Evolutionary conservation across 768 basidiomycete genomes (phyloP), one percentile per base, ranked within the genome.

Genomic region (Lyophyllum atratum): DNA sequence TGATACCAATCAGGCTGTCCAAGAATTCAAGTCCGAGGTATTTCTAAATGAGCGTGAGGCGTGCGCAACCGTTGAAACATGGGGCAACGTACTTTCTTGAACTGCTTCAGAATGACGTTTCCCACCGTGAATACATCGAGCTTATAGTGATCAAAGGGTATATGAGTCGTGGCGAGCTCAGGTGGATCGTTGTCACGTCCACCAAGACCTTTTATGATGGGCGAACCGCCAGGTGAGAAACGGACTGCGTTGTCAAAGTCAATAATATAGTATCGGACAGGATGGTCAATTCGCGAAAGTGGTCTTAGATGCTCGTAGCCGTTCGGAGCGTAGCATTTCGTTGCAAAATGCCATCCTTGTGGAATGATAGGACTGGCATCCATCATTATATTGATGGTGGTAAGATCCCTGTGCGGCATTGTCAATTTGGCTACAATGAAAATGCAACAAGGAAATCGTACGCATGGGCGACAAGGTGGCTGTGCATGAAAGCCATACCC

Each of bases 261-360:
- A 43, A 76, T 66, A 42, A 75, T 74, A 43, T 71, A 71, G 60
- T 78, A 78, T 7, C 71, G 68, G 7, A 78, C 74, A 4, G 75
- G 68, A 42, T 70, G 59, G 29, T 71, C 68, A n/a, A 70, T 70
- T 25, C 75, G 67, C 2, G 70, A 59, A 10, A 72, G 58, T 0
- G 72, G 70, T 14, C 51, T 44, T 14, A 74, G 49, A 2, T 63
- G 57, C 0, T 68, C 63, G 17, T 71, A 59, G 1, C 68, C 73
- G 52, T 76, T 74, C 0, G 66, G 66, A 15, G 74, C 61, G 31
- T 54, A 67, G 40, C 69, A 61, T 49, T 67, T 62, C 1, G 68
- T 62, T 10, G 73, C 70, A 45, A 71, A 71, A 56, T 73, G 74
- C 72, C 71, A 74, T 15, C 72, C 73, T 2, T 68, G 61, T 1